Evolutionary conservation across 1,284 basidiomycete genomes (phyloP), one percentile per base, ranked within the genome.

Genomic region (Sutorius eximius): DNA sequence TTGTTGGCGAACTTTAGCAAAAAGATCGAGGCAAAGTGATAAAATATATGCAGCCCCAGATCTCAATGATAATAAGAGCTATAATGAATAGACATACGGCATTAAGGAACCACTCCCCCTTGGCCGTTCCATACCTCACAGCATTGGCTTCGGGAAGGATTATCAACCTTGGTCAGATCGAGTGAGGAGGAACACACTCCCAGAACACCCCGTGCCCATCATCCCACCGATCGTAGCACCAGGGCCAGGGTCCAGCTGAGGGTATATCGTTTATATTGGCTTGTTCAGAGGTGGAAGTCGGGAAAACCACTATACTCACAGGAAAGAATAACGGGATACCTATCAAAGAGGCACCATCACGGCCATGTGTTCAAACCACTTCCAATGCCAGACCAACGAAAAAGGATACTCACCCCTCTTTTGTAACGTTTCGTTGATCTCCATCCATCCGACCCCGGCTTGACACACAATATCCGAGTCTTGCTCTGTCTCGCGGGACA

Each of bases 201-300:
- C 88, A 20, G 85, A 89, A 65, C 87, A 90, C 0, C 90, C 89
- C 0, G 89, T 95, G 47, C 87, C 88, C 27, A 93, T 78, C 93
- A 98, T 97, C 0, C 95, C 95, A 29, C 94, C 95, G 34, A 97
- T 87, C 0, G 91, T 93, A 1, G 94, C 93, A 22, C 81, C 80
- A 2, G 85, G 87, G 1, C 78, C 87, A 11, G 91, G 92, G 65
- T 94, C 91, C 49, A 90, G 77, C 87, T 91, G 55, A n/a, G 46
- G 33, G 11, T 3, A 33, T 7, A 12, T 36, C 5, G 20, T 24
- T 8, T 32, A 4, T 3, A 8, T 53, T 37, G 15, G 20, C 29
- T 20, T 15, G 18, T 9, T 10, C 30, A 20, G 0, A 43, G 20
- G 8, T 27, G 10, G 27, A 41, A 18, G 20, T 10, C 1, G 15